Percentiles rank a stretch among this genome's conserved stretches.
phyloP scores from a whole-genome alignment of 352 stramenopile genomes.

The Peronospora farinosa region DNA sequence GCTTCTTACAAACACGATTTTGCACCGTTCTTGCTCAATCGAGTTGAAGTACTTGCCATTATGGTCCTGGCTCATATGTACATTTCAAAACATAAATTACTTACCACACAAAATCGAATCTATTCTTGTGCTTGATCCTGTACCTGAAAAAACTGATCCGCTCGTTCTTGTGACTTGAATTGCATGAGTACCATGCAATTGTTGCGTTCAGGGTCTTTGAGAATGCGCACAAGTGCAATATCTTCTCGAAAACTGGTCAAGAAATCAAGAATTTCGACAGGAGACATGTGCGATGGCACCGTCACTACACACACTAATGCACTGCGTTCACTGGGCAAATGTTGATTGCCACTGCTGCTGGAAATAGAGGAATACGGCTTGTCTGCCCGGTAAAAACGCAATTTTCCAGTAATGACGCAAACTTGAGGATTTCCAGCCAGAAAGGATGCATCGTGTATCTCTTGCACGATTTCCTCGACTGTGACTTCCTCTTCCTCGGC shows the following conservation, averaged over 20 bases:
- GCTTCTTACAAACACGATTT: slow-evolving; percentile 86
- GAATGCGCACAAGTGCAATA: slow-evolving; percentile 70
- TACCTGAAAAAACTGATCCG: slow-evolving; percentile 76
- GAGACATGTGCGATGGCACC: slow-evolving; percentile 79
- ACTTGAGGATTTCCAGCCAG: slow-evolving; percentile 77
- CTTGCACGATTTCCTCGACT: slow-evolving; percentile 27
- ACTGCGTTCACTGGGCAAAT: slow-evolving; percentile 62
- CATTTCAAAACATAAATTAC: background rate
- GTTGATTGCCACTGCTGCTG: slow-evolving; percentile 13
- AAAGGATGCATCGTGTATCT: slow-evolving; percentile 41
- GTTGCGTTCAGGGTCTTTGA: slow-evolving; percentile 72
- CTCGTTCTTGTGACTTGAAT: slow-evolving; percentile 68
- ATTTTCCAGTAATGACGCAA: slow-evolving; percentile 61
- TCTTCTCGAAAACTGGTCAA: slow-evolving; percentile 63
- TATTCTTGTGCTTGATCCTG: no score
- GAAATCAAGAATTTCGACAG: slow-evolving; percentile 82
- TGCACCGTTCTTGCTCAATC: slow-evolving; percentile 86
- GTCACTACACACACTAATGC: slow-evolving; percentile 78
- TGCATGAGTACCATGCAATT: slow-evolving; percentile 86
- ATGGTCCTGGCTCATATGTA: slow-evolving; percentile 49
- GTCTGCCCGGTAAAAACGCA: slow-evolving; percentile 79
- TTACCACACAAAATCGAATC: background rate
- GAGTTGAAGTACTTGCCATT: slow-evolving; percentile 90
- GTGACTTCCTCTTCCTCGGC: slow-evolving; percentile 37
- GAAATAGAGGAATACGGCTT: slow-evolving; percentile 36